phyloP scores from a whole-genome alignment of 129 eudicot genomes.

The carrot (Daucus carota) region DH1_v3.0 NC_030387.2:9253501-9254000 shows the following conservation, averaged over 20 bases:
- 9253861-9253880: not conserved
- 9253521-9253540: slow-evolving; percentile 88
- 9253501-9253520: slow-evolving; percentile 81
- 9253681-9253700: not conserved
- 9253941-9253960: slow-evolving; percentile 97
- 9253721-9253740: slow-evolving; percentile 99
- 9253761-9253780: slow-evolving; percentile 99
- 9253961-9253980: slow-evolving; percentile 98
- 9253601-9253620: slow-evolving; percentile 79
- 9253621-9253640: slow-evolving; percentile 6
- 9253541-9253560: slow-evolving; percentile 93
- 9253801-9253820: not conserved
- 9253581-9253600: slow-evolving; percentile 98
- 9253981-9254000: slow-evolving; percentile 93
- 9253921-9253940: slow-evolving; percentile 70
- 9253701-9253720: slow-evolving; percentile 1
- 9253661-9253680: not conserved
- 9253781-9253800: slow-evolving; percentile 64
- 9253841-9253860: not conserved
- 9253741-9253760: slow-evolving; percentile 97
- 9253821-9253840: not conserved
- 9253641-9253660: not conserved
- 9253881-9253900: not conserved
- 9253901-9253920: not conserved
- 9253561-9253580: slow-evolving; percentile 98